Conservation (phyloP, 441 rosid genomes). For the Theobroma grandiflorum region DNA sequence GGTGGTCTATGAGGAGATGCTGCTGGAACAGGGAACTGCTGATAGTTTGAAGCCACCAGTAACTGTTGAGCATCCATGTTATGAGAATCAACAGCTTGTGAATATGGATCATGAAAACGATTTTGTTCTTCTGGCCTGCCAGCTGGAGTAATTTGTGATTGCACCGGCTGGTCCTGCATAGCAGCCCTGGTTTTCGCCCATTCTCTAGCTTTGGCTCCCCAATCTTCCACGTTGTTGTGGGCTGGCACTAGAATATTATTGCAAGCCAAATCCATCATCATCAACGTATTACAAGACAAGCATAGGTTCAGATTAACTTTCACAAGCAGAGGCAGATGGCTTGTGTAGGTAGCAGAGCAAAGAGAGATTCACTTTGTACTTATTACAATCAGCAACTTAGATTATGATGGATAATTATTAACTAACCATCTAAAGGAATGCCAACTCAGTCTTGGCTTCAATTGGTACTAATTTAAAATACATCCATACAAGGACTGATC, state of each 20-base stretch:
- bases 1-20: constrained; percentile 53
- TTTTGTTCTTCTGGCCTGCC: constrained; percentile 60
- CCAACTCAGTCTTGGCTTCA: background rate
- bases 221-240: constrained; percentile 72
- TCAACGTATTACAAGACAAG: constrained; percentile 13
- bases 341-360: background rate
- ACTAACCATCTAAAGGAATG: background rate
- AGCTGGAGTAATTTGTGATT: constrained; percentile 51
- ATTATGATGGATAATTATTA: background rate
- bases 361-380: background rate
- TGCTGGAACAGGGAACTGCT: constrained; percentile 63
- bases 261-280: constrained; percentile 30
- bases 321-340: constrained; percentile 1
- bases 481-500: background rate
- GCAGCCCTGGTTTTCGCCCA: constrained; percentile 82
- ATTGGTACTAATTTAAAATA: constrained; percentile 2
- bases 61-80: constrained; percentile 65
- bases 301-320: background rate
- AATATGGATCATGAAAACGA: constrained; percentile 57
- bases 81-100: constrained; percentile 54
- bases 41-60: constrained; percentile 57
- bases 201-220: constrained; percentile 97
- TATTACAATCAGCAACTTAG: background rate
- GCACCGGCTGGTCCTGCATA: constrained; percentile 62
- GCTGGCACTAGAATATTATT: constrained; percentile 45